Evolutionary conservation across 805 yeast genomes (phyloP).

Genomic region (Zygosaccharomyces siamensis): DNA sequence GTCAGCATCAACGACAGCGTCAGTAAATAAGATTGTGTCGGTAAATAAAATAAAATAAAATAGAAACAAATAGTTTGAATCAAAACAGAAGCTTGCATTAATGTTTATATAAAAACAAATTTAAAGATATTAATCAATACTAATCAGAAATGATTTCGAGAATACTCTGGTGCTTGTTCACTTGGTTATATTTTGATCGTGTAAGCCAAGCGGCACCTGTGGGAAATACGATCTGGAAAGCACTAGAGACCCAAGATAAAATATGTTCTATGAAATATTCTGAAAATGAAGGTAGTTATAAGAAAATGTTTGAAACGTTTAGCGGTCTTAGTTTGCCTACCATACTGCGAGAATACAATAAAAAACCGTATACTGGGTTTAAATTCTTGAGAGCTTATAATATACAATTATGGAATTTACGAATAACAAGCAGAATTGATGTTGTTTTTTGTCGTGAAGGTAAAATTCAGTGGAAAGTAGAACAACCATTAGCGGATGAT

Average conservation of each 20-base stretch:
- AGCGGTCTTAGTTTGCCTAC: conserved; percentile 27
- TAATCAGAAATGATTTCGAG: background rate
- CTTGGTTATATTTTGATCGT: background rate
- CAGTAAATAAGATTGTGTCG: conserved; percentile 2
- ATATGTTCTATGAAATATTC: conserved; percentile 21
- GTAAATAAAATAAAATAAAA: background rate
- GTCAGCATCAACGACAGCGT: conserved; percentile 1
- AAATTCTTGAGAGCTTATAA: conserved; percentile 47
- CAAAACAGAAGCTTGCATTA: no score
- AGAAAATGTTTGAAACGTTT: conserved; percentile 14
- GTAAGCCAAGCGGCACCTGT: conserved; percentile 1
- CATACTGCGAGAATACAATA: conserved; percentile 27
- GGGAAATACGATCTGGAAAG: background rate
- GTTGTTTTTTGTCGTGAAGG: conserved; percentile 53
- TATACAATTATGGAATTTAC: conserved; percentile 38
- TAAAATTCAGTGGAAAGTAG: conserved; percentile 40
- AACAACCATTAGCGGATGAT: conserved; percentile 36
- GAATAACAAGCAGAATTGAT: conserved; percentile 40
- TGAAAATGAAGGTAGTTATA: conserved; percentile 17
- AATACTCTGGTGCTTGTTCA: background rate
- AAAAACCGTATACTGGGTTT: conserved; percentile 50
- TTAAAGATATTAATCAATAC: no score
- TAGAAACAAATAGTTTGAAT: background rate
- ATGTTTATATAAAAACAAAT: no score
- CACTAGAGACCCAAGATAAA: conserved; percentile 20